phyloP scores from a whole-genome alignment of 2,329 filamentous ascomycete species.

The Cercospora nicotianae region DNA sequence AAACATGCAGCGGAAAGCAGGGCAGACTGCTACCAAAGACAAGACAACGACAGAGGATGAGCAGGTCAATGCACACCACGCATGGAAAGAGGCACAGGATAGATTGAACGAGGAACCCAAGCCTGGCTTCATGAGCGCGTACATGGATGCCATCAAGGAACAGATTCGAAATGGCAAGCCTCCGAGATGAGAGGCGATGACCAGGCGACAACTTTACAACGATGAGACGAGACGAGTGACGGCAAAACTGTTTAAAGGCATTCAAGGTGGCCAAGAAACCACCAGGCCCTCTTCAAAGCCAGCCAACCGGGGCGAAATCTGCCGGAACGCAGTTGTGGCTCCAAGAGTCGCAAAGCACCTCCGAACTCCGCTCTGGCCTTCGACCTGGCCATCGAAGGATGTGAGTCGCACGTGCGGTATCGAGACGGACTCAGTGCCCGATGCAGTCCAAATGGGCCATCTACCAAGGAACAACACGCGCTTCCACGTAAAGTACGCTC shows the following conservation, averaged over 20 bases:
- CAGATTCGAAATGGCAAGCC: conserved; percentile 32
- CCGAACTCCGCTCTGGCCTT: background rate
- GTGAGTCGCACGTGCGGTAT: background rate
- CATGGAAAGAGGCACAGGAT: conserved; percentile 31
- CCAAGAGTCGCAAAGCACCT: background rate
- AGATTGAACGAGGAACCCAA: conserved; percentile 21
- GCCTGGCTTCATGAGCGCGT: conserved; percentile 34
- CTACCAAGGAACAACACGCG: background rate
- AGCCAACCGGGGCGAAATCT: background rate
- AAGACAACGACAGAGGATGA: conserved; percentile 6
- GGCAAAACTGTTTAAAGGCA: background rate
- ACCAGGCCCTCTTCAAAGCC: background rate
- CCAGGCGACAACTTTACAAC: background rate
- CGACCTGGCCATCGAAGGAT: background rate
- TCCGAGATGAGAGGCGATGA: conserved; percentile 17
- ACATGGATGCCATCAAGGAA: conserved; percentile 34
- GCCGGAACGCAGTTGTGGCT: background rate
- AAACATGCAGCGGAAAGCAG: conserved; percentile 17
- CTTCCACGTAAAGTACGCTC: background rate
- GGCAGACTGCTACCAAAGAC: conserved; percentile 10
- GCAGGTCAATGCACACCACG: conserved; percentile 29
- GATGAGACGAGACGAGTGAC: background rate
- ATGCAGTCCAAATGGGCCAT: background rate
- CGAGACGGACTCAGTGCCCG: background rate
- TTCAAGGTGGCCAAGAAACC: background rate